Conservation (phyloP, 305 asterid species). For the Fraxinus albicans region DNA sequence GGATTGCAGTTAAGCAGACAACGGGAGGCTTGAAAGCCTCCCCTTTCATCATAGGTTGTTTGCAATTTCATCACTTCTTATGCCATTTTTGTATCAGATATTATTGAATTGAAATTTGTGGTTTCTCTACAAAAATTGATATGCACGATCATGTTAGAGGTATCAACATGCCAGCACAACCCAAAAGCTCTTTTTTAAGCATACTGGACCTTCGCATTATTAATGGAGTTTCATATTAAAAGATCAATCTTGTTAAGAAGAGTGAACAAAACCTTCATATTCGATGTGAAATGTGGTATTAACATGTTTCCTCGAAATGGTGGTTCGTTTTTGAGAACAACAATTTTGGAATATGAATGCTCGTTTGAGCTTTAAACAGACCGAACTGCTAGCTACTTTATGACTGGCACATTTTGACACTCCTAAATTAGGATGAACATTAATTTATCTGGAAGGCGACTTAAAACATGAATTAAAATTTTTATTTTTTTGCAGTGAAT, state of each 20-base stretch:
- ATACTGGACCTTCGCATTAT: not conserved
- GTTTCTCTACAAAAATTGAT: not conserved
- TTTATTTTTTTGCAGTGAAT: slow-evolving; percentile 40
- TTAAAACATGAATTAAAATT: not conserved
- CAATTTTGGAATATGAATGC: not conserved
- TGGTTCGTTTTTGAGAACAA: not conserved
- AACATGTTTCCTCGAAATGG: not conserved
- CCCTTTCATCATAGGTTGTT: slow-evolving; percentile 70
- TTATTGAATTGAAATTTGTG: not conserved
- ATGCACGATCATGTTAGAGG: not conserved
- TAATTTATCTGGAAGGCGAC: not conserved
- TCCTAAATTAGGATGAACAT: not conserved
- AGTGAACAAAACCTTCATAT: too few relatives aligned
- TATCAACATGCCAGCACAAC: not conserved
- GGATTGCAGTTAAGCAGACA: slow-evolving; percentile 43
- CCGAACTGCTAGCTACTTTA: not conserved
- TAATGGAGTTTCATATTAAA: not conserved
- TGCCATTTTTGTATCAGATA: not conserved
- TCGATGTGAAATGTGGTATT: too few relatives aligned
- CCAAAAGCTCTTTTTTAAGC: not conserved
- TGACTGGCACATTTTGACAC: not conserved
- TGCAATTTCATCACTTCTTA: not conserved
- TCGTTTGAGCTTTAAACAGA: not conserved
- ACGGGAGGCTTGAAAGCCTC: slow-evolving; percentile 91
- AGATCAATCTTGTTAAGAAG: too few relatives aligned